Conservation (phyloP, 2,329 filamentous ascomycete genomes). For the Xylaria sp. region DNA sequence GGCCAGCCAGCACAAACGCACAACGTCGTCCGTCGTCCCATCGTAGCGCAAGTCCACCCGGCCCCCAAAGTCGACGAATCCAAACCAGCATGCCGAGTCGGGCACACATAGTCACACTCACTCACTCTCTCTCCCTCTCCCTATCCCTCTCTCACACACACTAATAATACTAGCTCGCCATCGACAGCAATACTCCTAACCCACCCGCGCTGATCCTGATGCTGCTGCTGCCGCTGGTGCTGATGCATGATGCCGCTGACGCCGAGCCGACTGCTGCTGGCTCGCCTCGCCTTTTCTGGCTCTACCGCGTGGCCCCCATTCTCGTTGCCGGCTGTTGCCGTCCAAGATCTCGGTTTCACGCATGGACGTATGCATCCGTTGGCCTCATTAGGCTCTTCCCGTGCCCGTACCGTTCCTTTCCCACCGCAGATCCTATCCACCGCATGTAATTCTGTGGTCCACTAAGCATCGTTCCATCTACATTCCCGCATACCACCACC, state of each 20-base stretch:
- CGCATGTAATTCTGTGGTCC: conserved; percentile 44
- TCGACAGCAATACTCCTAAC: conserved; percentile 30
- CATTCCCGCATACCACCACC: conserved; percentile 42
- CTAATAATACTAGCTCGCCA: background rate
- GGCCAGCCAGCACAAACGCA: background rate
- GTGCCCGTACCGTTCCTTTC: conserved; percentile 48
- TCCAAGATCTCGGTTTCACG: conserved; percentile 44
- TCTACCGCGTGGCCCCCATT: conserved; percentile 34
- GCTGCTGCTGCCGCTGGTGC: conserved; percentile 35
- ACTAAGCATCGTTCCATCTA: conserved; percentile 42
- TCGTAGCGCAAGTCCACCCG: conserved; percentile 6
- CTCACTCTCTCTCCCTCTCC: background rate
- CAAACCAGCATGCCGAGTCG: conserved; percentile 21
- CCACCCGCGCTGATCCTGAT: conserved; percentile 34
- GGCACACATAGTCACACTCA: conserved; percentile 19
- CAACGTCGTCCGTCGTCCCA: conserved; percentile 7
- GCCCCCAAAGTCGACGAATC: conserved; percentile 6
- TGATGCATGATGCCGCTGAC: conserved; percentile 36
- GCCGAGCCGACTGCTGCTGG: conserved; percentile 36
- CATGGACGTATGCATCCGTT: conserved; percentile 49
- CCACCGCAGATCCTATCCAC: conserved; percentile 48
- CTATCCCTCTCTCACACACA: background rate
- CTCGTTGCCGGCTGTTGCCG: conserved; percentile 40
- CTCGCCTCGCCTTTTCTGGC: conserved; percentile 11
- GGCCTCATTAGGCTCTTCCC: conserved; percentile 49